Percentiles rank a stretch among this genome's conserved stretches.
These are phyloP conservation scores for Suhomyces vadensis DNA, from an alignment of 805 yeast species.

Conservation along the genomic window DNA sequence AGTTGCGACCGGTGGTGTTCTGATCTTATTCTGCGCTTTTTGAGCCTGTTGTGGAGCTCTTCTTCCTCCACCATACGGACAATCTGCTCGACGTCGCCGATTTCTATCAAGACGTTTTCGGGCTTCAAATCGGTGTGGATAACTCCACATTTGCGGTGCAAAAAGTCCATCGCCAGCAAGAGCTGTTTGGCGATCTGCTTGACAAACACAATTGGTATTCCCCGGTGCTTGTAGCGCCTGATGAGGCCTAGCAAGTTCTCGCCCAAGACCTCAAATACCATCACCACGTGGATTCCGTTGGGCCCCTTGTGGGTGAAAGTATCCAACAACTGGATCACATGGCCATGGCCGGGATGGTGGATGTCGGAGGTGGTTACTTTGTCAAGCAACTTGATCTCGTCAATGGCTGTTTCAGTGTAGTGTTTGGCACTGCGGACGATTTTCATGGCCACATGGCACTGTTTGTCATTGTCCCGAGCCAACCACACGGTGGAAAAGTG, in stretches of 20 bases:
- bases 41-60: conserved; percentile 51
- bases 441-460: conserved; percentile 87
- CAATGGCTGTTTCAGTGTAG: conserved; percentile 91
- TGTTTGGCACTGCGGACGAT: conserved; percentile 89
- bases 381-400: conserved; percentile 81
- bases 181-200: conserved; percentile 82
- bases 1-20: conserved; percentile 11
- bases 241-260: conserved; percentile 87
- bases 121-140: conserved; percentile 76
- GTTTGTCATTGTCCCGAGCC: conserved; percentile 59
- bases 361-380: conserved; percentile 62
- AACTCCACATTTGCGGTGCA: conserved; percentile 72
- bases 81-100: conserved; percentile 80
- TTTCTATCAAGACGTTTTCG: conserved; percentile 74
- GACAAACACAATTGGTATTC: conserved; percentile 74
- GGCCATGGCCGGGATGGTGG: conserved; percentile 77
- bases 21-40: conserved; percentile 34
- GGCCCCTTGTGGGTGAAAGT: conserved; percentile 85
- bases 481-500: conserved; percentile 96
- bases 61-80: conserved; percentile 65
- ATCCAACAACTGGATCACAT: conserved; percentile 79
- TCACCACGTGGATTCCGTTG: conserved; percentile 89
- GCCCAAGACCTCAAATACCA: conserved; percentile 97
- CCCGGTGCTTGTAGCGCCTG: conserved; percentile 72
- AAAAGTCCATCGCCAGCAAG: conserved; percentile 66